A percentile compares a stretch with the other conserved stretches of the same genome.
These are phyloP conservation scores for Pseudogymnoascus sp. DNA, from an alignment of 2,329 filamentous ascomycete species.

Conservation along the genomic window DNA sequence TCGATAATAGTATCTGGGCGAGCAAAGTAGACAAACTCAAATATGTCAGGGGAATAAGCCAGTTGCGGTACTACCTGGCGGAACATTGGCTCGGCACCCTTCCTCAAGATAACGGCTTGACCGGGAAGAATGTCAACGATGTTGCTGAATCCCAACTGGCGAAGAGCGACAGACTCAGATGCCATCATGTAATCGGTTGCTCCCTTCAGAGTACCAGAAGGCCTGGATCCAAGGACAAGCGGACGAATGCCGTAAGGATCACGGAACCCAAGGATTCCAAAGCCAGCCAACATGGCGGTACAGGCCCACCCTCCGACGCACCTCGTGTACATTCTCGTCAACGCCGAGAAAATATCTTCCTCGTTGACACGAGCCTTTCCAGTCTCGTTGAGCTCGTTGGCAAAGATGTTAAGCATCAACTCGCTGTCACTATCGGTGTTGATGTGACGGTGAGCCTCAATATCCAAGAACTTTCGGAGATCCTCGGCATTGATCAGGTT, in stretches of 20 bases:
- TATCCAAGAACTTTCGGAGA: conserved; percentile 47
- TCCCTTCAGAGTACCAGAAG: conserved; percentile 52
- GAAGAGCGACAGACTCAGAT: conserved; percentile 77
- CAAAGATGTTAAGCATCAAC: conserved; percentile 82
- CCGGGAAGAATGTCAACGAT: conserved; percentile 74
- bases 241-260: conserved; percentile 78
- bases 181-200: conserved; percentile 84
- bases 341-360: conserved; percentile 66
- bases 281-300: conserved; percentile 74
- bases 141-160: conserved; percentile 70
- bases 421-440: conserved; percentile 88
- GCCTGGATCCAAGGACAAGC: conserved; percentile 67
- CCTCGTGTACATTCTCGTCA: conserved; percentile 63
- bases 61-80: conserved; percentile 62
- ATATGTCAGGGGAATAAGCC: conserved; percentile 75
- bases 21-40: conserved; percentile 84
- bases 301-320: conserved; percentile 74
- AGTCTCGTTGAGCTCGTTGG: conserved; percentile 70
- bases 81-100: conserved; percentile 67
- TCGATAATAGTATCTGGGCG: conserved; percentile 77
- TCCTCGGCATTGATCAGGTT: conserved; percentile 75
- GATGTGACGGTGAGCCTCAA: conserved; percentile 32
- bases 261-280: conserved; percentile 71
- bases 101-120: conserved; percentile 77
- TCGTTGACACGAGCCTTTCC: conserved; percentile 74